Conservation (phyloP, 495 filamentous ascomycete species). For the Hypoxylon subgilvum region DNA sequence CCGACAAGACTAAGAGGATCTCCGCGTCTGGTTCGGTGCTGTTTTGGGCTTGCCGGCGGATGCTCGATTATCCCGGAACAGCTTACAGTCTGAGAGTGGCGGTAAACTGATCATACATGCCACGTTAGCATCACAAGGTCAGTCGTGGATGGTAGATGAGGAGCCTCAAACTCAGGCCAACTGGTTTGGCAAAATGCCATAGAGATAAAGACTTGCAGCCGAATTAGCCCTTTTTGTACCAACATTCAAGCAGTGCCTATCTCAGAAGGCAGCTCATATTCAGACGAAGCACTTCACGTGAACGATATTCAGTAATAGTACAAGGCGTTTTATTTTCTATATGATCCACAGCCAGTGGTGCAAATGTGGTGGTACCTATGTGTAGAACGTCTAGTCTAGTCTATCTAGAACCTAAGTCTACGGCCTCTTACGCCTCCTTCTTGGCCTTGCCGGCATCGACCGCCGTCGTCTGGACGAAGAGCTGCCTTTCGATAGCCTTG, state of each 20-base stretch:
- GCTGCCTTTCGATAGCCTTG: slow-evolving; percentile 78
- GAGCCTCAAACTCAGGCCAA: no score
- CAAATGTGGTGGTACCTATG: slow-evolving; percentile 16
- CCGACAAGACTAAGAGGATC: slow-evolving; percentile 57
- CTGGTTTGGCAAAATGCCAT: background rate
- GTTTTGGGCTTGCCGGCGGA: background rate
- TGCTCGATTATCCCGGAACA: background rate
- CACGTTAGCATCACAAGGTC: no score
- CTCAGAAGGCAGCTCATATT: slow-evolving; percentile 6
- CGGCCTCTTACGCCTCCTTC: slow-evolving; percentile 46
- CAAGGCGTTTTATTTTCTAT: slow-evolving; percentile 19
- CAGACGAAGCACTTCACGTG: slow-evolving; percentile 3
- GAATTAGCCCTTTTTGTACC: slow-evolving; percentile 23
- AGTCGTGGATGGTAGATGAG: no score
- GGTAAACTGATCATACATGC: no score
- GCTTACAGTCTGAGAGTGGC: no score
- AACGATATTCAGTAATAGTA: slow-evolving; percentile 1
- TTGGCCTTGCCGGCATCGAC: slow-evolving; percentile 43
- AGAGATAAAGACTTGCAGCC: slow-evolving; percentile 13
- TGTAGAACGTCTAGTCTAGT: slow-evolving; percentile 36
- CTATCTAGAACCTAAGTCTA: slow-evolving; percentile 32
- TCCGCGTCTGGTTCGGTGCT: background rate
- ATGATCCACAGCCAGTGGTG: background rate
- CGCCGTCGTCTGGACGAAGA: slow-evolving; percentile 52
- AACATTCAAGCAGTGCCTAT: slow-evolving; percentile 20